Evolutionary conservation across 441 rosid genomes (phyloP).

Genomic region (Adansonia madagascariensis): DNA sequence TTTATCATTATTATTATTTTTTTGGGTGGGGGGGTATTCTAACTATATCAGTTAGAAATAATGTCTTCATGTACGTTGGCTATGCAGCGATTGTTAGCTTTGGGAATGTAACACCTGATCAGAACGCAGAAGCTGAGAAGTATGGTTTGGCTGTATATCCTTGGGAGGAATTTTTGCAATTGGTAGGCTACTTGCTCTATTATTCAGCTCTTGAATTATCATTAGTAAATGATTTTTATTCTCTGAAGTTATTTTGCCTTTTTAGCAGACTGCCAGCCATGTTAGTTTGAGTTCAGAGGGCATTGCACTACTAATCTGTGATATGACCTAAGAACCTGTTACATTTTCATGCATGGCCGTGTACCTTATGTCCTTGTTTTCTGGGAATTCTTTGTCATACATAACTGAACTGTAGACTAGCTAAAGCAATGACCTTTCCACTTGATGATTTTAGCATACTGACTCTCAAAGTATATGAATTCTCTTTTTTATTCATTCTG

Average conservation of each 20-base stretch:
- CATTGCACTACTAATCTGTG: too few relatives aligned
- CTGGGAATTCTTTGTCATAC: background rate
- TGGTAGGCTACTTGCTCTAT: constrained; percentile 47
- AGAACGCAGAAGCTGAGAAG: constrained; percentile 67
- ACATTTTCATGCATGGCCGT: background rate
- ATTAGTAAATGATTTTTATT: background rate
- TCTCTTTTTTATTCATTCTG: constrained; percentile 3
- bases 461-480: background rate
- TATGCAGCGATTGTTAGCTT: constrained; percentile 91
- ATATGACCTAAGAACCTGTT: too few relatives aligned
- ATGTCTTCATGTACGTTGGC: constrained; percentile 19
- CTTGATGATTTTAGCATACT: background rate
- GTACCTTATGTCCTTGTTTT: constrained; percentile 5
- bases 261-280: background rate
- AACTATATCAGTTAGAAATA: too few relatives aligned
- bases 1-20: too few relatives aligned
- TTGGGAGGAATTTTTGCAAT: constrained; percentile 83
- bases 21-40: too few relatives aligned
- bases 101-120: constrained; percentile 67
- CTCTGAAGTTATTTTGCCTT: background rate
- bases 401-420: background rate
- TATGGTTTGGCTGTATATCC: constrained; percentile 61
- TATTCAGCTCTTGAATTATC: background rate
- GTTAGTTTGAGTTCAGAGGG: constrained; percentile 10
- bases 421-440: background rate